phyloP scores from a whole-genome alignment of 441 rosid species.

The Erodium texanum region DNA sequence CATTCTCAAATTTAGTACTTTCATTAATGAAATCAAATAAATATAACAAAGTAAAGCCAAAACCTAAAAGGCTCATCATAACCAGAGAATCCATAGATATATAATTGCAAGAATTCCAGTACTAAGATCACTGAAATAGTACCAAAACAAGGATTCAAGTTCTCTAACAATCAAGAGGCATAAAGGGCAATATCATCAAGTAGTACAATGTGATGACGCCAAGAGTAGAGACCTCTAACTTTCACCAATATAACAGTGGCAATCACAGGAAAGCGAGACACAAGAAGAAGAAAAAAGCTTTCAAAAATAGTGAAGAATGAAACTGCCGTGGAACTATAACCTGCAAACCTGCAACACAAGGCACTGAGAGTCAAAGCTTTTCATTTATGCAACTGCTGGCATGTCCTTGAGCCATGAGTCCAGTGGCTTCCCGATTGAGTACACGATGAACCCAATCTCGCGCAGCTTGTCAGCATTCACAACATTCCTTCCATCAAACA shows the following conservation, averaged over 20 bases:
- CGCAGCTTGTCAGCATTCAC: slow-evolving; percentile 38
- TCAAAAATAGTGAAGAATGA: neutral
- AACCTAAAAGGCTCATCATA: too few relatives aligned
- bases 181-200: neutral
- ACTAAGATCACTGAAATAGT: neutral
- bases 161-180: neutral
- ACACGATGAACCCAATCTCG: slow-evolving; percentile 49
- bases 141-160: neutral
- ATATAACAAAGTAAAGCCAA: too few relatives aligned
- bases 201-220: neutral
- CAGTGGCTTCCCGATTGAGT: slow-evolving; percentile 57
- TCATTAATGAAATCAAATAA: too few relatives aligned
- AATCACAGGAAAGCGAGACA: neutral
- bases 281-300: too few relatives aligned
- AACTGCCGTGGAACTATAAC: neutral
- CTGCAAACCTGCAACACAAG: too few relatives aligned
- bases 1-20: too few relatives aligned
- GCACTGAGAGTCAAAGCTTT: neutral
- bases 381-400: slow-evolving; percentile 40
- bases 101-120: neutral
- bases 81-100: too few relatives aligned
- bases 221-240: neutral
- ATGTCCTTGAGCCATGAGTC: slow-evolving; percentile 55
- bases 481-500: slow-evolving; percentile 47
- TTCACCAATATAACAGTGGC: too few relatives aligned